Conservation (phyloP, 352 stramenopile species). For the Globisporangium okanoganense region DNA sequence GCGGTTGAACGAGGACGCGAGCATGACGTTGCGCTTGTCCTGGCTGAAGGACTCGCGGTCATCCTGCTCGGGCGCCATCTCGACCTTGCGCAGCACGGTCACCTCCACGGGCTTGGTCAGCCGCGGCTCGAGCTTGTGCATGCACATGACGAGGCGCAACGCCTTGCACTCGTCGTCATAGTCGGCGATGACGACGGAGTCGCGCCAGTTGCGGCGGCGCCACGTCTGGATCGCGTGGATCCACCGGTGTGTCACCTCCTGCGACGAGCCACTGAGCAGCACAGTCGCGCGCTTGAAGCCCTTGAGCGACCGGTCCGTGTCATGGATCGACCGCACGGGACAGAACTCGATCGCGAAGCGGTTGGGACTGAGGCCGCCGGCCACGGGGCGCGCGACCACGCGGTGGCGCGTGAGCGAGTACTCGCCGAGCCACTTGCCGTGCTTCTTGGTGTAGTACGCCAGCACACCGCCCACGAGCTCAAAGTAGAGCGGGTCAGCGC, state of each 20-base stretch:
- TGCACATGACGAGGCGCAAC: slow-evolving; percentile 65
- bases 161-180: slow-evolving; percentile 62
- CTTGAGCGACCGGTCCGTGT: slow-evolving; percentile 66
- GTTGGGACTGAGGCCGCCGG: slow-evolving; percentile 43
- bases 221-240: slow-evolving; percentile 68
- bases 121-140: slow-evolving; percentile 62
- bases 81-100: slow-evolving; percentile 50
- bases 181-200: slow-evolving; percentile 54
- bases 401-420: slow-evolving; percentile 74
- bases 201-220: slow-evolving; percentile 74
- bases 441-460: slow-evolving; percentile 71
- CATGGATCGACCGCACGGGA: slow-evolving; percentile 71
- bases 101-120: slow-evolving; percentile 40
- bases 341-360: slow-evolving; percentile 69
- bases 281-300: slow-evolving; percentile 52
- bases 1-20: slow-evolving; percentile 14
- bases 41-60: slow-evolving; percentile 1
- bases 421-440: slow-evolving; percentile 64
- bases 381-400: slow-evolving; percentile 41
- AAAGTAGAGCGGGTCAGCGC: slow-evolving; percentile 69
- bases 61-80: slow-evolving; percentile 30
- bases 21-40: slow-evolving; percentile 17
- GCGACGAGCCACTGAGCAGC: slow-evolving; percentile 52
- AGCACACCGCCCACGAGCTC: slow-evolving; percentile 66
- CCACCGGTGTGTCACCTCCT: slow-evolving; percentile 49